Base-by-base conservation (phyloP, 345 rosid species). In the Cardamine occulta region DNA sequence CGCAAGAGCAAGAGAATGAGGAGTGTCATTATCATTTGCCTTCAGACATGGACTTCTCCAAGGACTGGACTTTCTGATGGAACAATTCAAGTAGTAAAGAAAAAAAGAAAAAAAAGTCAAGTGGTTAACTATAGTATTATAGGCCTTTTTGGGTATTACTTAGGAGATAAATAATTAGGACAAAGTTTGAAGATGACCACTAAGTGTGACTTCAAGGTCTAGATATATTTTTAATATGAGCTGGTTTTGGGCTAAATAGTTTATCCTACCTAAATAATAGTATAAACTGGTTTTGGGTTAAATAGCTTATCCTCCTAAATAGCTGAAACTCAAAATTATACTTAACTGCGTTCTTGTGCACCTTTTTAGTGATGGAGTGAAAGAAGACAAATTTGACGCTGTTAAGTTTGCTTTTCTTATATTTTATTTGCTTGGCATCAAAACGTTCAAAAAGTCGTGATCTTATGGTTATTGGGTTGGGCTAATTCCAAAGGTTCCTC, bases 21-120 rank as follows among this genome's bases (percentile, higher is more conserved):
- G 76, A 72, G 42, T 72, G 76, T 6, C 68, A 72, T 62, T 72
- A 72, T 12, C 76, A 72, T 72, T 39, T 72, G 61, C 76, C 76
- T 51, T 14, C n/a, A 6, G 76, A 49, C 42, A n/a, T 72, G 61
- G 76, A 72, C 63, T 72, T 72, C 76, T 72, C 68, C 15, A 37
- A 72, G 17, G 59, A 60, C 59, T 71, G 18, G 48, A 32, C 67
- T 60, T 58, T 70, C 34, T 70, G 66, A 70, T 31, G 57, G 23
- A 21, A 57, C 23, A 45, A 60, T 6, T 35, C 18, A 5, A 15
- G 48, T 44, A 12, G 45, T 40, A 12, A 39, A 39, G 4, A 12
- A 1, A 40, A 12, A 40, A 40, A 4, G 28, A 26, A 2, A 24
- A 24, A 24, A 24, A 24, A 40, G n/a, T 59, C 8, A 9, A 57